These are phyloP conservation scores for Peniophora sp. DNA, from an alignment of 1,284 basidiomycete species.

Conservation along the genomic window DNA sequence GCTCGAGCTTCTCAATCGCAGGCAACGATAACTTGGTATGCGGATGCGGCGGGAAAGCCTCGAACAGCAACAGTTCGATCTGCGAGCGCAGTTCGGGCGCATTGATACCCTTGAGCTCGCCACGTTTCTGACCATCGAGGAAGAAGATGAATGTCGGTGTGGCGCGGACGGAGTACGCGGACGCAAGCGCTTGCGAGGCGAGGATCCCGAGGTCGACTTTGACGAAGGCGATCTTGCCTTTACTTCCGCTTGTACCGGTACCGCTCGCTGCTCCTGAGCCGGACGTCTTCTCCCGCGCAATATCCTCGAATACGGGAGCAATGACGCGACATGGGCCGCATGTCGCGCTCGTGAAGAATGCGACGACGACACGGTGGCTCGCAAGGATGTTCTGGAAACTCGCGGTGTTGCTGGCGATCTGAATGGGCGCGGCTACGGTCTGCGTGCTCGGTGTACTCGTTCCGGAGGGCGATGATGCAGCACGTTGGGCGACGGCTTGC, in stretches of 20 bases:
- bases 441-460: constrained; percentile 17
- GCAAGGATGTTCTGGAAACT: constrained; percentile 43
- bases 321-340: constrained; percentile 59
- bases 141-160: constrained; percentile 88
- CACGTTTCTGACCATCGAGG: constrained; percentile 57
- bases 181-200: constrained; percentile 50
- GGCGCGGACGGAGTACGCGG: constrained; percentile 60
- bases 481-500: constrained; percentile 54
- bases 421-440: constrained; percentile 55
- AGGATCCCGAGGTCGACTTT: constrained; percentile 76
- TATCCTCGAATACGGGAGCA: constrained; percentile 53
- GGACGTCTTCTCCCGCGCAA: constrained; percentile 34
- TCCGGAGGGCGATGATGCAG: constrained; percentile 22
- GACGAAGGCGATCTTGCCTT: constrained; percentile 53
- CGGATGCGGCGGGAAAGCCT: constrained; percentile 75
- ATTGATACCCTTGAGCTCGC: constrained; percentile 70
- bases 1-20: constrained; percentile 54
- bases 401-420: constrained; percentile 47
- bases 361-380: constrained; percentile 46
- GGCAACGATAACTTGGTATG: constrained; percentile 61
- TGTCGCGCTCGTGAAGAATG: constrained; percentile 58
- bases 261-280: constrained; percentile 4
- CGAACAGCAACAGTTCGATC: constrained; percentile 64
- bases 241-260: constrained; percentile 1
- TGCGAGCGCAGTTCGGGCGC: constrained; percentile 58